Evolutionary conservation across 2,329 filamentous ascomycete genomes (phyloP).

Genomic region (Penicillium sp.): DNA sequence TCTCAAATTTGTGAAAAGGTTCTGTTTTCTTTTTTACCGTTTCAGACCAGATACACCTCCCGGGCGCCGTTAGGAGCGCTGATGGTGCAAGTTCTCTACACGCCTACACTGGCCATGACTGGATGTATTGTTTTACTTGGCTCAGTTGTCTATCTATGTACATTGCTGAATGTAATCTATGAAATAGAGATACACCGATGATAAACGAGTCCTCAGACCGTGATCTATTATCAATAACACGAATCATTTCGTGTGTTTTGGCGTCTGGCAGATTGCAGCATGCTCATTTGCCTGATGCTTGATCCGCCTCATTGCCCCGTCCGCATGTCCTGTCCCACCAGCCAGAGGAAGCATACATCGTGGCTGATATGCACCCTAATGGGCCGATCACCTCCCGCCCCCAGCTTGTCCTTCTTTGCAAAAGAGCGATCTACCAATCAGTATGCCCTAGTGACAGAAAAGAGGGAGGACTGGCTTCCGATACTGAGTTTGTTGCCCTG

Average conservation of each 20-base stretch:
- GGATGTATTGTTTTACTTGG: neutral
- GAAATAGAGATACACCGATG: neutral
- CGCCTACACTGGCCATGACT: neutral
- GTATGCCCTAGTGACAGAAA: neutral
- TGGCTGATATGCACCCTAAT: neutral
- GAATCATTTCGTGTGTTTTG: neutral
- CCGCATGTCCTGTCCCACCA: neutral
- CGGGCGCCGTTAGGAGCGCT: neutral
- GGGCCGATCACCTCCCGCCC: neutral
- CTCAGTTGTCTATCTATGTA: neutral
- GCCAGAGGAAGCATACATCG: neutral
- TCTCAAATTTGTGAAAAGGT: neutral
- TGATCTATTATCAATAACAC: too few relatives aligned
- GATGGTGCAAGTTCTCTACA: neutral
- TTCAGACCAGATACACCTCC: neutral
- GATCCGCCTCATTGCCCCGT: neutral
- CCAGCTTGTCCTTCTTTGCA: neutral
- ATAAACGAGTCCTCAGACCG: neutral
- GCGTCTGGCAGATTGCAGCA: neutral
- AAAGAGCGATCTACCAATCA: slow-evolving; percentile 3
- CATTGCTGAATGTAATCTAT: neutral
- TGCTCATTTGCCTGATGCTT: neutral
- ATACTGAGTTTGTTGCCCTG: neutral
- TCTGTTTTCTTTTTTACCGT: too few relatives aligned
- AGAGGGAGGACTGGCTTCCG: too few relatives aligned